Conservation (phyloP, 208 protist species). For the Crithidia expoeki region DNA sequence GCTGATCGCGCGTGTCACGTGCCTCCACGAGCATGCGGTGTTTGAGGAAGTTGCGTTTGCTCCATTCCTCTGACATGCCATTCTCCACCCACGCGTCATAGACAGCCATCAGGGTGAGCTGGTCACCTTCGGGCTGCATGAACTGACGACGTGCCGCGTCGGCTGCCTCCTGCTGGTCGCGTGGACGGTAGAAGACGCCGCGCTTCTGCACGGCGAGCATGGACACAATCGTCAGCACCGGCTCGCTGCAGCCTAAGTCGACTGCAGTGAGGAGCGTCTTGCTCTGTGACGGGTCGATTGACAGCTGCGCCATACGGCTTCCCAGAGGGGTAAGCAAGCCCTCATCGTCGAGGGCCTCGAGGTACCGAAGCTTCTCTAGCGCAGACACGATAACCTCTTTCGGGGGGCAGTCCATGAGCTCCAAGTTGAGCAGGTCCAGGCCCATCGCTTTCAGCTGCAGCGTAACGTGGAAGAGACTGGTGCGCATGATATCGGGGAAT, state of each 20-base stretch:
- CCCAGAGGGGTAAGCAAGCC: slow-evolving; percentile 97
- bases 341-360: slow-evolving; percentile 98
- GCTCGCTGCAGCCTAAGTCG: slow-evolving; percentile 96
- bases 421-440: slow-evolving; percentile 96
- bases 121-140: slow-evolving; percentile 96
- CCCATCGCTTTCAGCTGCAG: slow-evolving; percentile 98
- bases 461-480: slow-evolving; percentile 97
- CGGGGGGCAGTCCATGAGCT: slow-evolving; percentile 98
- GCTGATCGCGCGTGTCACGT: slow-evolving; percentile 97
- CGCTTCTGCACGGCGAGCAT: slow-evolving; percentile 96
- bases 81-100: slow-evolving; percentile 93
- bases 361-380: slow-evolving; percentile 97
- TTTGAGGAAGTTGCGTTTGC: slow-evolving; percentile 98
- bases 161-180: slow-evolving; percentile 89
- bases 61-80: slow-evolving; percentile 96
- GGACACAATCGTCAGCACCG: slow-evolving; percentile 98
- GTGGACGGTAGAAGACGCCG: slow-evolving; percentile 92
- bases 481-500: slow-evolving; percentile 98
- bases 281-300: slow-evolving; percentile 97
- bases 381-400: slow-evolving; percentile 94
- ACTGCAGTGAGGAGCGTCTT: slow-evolving; percentile 98
- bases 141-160: slow-evolving; percentile 98
- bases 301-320: slow-evolving; percentile 99
- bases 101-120: slow-evolving; percentile 97
- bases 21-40: slow-evolving; percentile 95